phyloP scores from a whole-genome alignment of 805 yeast genomes.

The Metschnikowia santaceciliae region DNA sequence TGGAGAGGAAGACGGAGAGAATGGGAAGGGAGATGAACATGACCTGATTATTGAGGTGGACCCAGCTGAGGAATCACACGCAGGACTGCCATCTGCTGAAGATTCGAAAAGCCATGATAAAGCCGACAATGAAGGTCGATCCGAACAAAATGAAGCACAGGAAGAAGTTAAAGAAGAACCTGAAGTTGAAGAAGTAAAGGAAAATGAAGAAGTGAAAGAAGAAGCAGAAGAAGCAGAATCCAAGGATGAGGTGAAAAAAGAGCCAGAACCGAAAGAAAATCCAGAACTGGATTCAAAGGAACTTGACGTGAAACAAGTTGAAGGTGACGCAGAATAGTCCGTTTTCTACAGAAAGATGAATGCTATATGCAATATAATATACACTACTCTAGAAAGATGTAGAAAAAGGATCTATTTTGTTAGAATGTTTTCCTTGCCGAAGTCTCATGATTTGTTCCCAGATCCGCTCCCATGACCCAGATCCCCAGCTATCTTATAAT shows the following conservation, averaged over 20 bases:
- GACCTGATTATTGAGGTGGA: not conserved
- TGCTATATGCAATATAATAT: not conserved
- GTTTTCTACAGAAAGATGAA: not conserved
- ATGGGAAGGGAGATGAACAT: not conserved
- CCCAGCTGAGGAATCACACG: not conserved
- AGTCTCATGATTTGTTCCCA: not conserved
- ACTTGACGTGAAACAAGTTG: not conserved
- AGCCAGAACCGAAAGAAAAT: not conserved
- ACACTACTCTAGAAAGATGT: not conserved
- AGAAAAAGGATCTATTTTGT: not conserved
- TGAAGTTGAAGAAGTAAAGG: not conserved
- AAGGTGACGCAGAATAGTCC: not conserved
- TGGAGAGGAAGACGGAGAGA: not conserved
- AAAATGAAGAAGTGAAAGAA: not conserved
- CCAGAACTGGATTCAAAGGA: not conserved
- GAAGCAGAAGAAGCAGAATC: not conserved
- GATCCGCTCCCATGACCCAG: not conserved
- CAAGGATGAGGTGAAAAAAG: not conserved
- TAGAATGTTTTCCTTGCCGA: not conserved
- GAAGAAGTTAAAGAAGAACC: not conserved
- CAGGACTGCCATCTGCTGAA: not conserved
- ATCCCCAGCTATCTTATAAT: conserved; percentile 7
- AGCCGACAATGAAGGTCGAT: too few relatives aligned
- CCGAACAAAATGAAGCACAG: not conserved
- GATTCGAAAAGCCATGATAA: not conserved